Evolutionary conservation across 257 asterid genomes (phyloP), one percentile per base, ranked within the genome.

Genomic region (Fraxinus anomala): DNA sequence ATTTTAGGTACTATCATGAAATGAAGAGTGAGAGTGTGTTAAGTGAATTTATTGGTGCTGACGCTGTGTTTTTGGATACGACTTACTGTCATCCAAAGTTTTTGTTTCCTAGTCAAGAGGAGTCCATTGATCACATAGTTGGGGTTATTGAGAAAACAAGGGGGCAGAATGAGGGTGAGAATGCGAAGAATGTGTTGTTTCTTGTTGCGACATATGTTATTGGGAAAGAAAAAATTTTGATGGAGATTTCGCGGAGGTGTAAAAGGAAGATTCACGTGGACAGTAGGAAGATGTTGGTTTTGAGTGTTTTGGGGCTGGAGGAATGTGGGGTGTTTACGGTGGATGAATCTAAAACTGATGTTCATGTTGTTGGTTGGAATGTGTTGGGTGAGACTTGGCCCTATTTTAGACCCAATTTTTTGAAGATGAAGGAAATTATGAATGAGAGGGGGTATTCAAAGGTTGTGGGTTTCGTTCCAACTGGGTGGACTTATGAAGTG

Each of bases 381-480:
- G 91, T 90, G 51, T 86, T 94, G 91, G 97, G 97, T 5, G 97
- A 94, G 91, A 91, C 97, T 17, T 94, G 99, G 99, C 99, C 97
- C 0, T 92, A 89, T 78, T 94, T 94, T 73, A 87, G 90, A 36
- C 99, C 97, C n/a, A 91, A 90, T 85, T 94, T 91, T 77, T 83
- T 33, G 78, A 87, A 87, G 81, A 85, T 92, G 88, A 82, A 87
- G 31, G 97, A 94, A 87, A 81, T 94, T 72, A 92, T 92, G 99
- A 87, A 80, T 80, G 95, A 86, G 82, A 94, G 75, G 78, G 96
- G 92, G 79, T 94, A 90, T 74, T 85, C 92, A 5, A 92, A 83
- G 85, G 94, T 92, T 40, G 92, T 94, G 51, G 97, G 99, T 31
- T 92, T 94, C 88, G 96, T 92, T 77, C 99, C 96, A 4, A 92